A percentile compares a stretch with the other conserved stretches of the same genome.
phyloP scores from a whole-genome alignment of 106 monocot species.

The Acanthochlamys bracteata region DNA sequence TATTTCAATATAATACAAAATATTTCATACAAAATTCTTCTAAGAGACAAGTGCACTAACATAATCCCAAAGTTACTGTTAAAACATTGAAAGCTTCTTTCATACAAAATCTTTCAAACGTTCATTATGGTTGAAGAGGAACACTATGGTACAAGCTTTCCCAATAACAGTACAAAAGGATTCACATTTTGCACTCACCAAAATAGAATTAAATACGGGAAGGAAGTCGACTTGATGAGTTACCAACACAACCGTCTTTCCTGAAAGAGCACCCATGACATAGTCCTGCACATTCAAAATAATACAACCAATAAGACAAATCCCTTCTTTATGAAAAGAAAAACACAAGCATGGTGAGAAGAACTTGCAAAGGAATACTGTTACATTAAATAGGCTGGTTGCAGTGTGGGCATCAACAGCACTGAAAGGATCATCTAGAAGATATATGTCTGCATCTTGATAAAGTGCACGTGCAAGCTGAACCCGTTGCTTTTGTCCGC shows the following conservation, averaged over 20 bases:
- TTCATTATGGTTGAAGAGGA: no score
- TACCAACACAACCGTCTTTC: constrained; percentile 78
- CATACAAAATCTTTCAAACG: no score
- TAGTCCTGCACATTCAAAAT: constrained; percentile 46
- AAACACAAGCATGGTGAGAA: no score
- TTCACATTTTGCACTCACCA: no score
- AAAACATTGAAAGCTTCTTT: no score
- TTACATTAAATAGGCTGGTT: constrained; percentile 83
- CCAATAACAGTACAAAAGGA: not conserved
- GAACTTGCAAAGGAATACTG: no score
- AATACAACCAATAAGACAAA: not conserved
- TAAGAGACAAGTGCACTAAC: no score
- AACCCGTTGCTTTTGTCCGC: constrained; percentile 96
- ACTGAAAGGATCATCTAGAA: constrained; percentile 96
- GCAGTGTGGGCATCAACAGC: constrained; percentile 98
- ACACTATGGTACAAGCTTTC: no score
- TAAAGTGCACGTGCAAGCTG: constrained; percentile 95
- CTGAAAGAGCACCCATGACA: constrained; percentile 68
- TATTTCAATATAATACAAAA: no score
- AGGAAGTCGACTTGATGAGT: constrained; percentile 99
- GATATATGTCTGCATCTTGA: constrained; percentile 90
- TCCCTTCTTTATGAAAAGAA: no score
- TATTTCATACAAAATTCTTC: no score
- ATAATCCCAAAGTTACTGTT: no score
- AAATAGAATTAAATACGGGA: constrained; percentile 60